These are phyloP conservation scores for Lasiodiplodia gonubiensis DNA, from an alignment of 2,329 filamentous ascomycete species.

Conservation along the genomic window DNA sequence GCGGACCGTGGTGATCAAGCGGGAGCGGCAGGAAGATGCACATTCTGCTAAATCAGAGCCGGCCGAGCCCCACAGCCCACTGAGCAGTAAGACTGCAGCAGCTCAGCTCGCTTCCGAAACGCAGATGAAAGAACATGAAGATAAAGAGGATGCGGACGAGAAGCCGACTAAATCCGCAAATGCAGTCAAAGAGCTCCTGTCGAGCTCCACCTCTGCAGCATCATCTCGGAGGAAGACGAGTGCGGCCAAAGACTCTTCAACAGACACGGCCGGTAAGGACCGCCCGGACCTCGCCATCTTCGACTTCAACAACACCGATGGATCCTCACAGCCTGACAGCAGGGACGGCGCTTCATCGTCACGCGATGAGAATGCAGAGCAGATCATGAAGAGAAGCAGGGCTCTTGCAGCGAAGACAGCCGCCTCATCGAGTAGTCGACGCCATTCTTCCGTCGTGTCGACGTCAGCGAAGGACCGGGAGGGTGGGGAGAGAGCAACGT, in stretches of 20 bases:
- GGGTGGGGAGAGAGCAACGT: slow-evolving; percentile 30
- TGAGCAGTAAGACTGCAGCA: slow-evolving; percentile 41
- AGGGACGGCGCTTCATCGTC: slow-evolving; percentile 30
- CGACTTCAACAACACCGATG: slow-evolving; percentile 41
- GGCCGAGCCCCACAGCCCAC: slow-evolving; percentile 39
- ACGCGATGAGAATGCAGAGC: slow-evolving; percentile 18
- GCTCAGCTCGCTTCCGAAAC: slow-evolving; percentile 28
- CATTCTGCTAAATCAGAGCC: slow-evolving; percentile 34
- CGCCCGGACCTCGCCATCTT: slow-evolving; percentile 44
- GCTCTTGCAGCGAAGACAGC: slow-evolving; percentile 37
- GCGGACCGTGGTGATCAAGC: slow-evolving; percentile 36
- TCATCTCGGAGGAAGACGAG: slow-evolving; percentile 34
- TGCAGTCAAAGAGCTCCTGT: slow-evolving; percentile 38
- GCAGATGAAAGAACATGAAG: slow-evolving; percentile 33
- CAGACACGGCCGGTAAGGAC: slow-evolving; percentile 28
- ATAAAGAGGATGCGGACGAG: slow-evolving; percentile 24
- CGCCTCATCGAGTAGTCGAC: slow-evolving; percentile 31
- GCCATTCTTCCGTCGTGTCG: slow-evolving; percentile 42
- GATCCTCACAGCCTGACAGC: slow-evolving; percentile 38
- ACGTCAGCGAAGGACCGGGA: slow-evolving; percentile 29
- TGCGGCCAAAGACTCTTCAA: slow-evolving; percentile 24
- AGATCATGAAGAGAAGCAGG: slow-evolving; percentile 38
- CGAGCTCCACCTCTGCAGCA: slow-evolving; percentile 38
- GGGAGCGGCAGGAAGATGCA: slow-evolving; percentile 34
- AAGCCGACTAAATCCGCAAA: slow-evolving; percentile 40